Evolutionary conservation across 2,329 filamentous ascomycete species (phyloP).

Genomic region (Penicillium sp.): DNA sequence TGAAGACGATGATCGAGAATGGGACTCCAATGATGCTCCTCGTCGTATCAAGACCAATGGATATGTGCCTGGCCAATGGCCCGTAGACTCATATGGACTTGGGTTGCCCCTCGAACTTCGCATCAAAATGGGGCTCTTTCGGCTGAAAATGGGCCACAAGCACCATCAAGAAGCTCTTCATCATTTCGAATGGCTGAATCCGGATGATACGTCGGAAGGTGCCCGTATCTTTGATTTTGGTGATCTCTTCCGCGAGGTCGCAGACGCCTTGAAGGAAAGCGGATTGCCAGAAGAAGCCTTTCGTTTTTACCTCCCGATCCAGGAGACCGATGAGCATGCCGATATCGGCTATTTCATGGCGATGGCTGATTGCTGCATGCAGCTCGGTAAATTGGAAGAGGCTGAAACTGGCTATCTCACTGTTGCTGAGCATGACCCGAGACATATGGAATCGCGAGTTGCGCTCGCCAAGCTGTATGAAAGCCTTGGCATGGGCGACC

Average conservation of each 20-base stretch:
- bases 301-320: conserved; percentile 57
- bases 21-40: conserved; percentile 70
- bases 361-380: conserved; percentile 63
- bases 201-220: conserved; percentile 54
- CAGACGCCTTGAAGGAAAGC: conserved; percentile 56
- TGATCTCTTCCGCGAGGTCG: conserved; percentile 75
- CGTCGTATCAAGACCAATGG: conserved; percentile 62
- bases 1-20: conserved; percentile 79
- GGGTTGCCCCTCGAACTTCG: conserved; percentile 79
- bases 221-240: conserved; percentile 64
- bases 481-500: conserved; percentile 67
- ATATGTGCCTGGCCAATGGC: conserved; percentile 59
- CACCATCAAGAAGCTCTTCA: conserved; percentile 66
- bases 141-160: conserved; percentile 67
- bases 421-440: conserved; percentile 69
- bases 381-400: conserved; percentile 61
- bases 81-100: conserved; percentile 64
- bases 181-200: conserved; percentile 70
- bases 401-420: conserved; percentile 77
- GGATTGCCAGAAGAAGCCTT: conserved; percentile 56
- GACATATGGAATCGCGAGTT: conserved; percentile 73
- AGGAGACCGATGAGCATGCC: conserved; percentile 47
- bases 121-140: conserved; percentile 77
- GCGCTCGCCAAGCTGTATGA: conserved; percentile 85
- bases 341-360: conserved; percentile 53